Evolutionary conservation across 352 stramenopile genomes (phyloP).

Genomic region (Albugo candida): DNA sequence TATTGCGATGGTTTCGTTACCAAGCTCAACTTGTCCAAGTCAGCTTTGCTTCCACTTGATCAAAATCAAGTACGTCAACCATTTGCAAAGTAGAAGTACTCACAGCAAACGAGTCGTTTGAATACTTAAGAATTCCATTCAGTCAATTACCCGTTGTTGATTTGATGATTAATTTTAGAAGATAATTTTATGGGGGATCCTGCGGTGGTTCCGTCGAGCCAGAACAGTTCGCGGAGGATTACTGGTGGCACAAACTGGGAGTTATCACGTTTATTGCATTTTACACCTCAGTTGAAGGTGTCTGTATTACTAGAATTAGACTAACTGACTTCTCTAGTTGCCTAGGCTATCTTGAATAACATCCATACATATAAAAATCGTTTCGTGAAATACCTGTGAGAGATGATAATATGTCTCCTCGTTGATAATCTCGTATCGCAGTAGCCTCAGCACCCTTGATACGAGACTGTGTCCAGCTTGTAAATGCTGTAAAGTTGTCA

Average conservation of each 20-base stretch:
- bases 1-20: slow-evolving; percentile 1
- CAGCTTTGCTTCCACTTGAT: slow-evolving; percentile 4
- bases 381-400: too few species aligned
- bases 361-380: too few species aligned
- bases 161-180: slow-evolving; percentile 2
- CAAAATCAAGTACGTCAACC: not conserved
- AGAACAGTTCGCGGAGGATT: slow-evolving; percentile 2
- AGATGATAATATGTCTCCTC: too few species aligned
- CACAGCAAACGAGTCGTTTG: not conserved
- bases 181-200: slow-evolving; percentile 7
- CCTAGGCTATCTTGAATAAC: too few species aligned
- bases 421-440: too few species aligned
- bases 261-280: slow-evolving; percentile 5
- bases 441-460: too few species aligned
- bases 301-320: too few species aligned
- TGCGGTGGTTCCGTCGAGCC: slow-evolving; percentile 3
- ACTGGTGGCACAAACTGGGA: slow-evolving; percentile 3
- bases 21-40: slow-evolving; percentile 7
- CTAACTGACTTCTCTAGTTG: too few species aligned
- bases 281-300: slow-evolving; percentile 1
- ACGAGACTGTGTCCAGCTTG: too few species aligned
- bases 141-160: slow-evolving; percentile 3
- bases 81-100: slow-evolving; percentile 4
- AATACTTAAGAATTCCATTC: slow-evolving; percentile 7
- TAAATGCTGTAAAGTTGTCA: too few species aligned